Conservation (phyloP, 179 eudicot genomes). For the Beta lomatogona region DNA sequence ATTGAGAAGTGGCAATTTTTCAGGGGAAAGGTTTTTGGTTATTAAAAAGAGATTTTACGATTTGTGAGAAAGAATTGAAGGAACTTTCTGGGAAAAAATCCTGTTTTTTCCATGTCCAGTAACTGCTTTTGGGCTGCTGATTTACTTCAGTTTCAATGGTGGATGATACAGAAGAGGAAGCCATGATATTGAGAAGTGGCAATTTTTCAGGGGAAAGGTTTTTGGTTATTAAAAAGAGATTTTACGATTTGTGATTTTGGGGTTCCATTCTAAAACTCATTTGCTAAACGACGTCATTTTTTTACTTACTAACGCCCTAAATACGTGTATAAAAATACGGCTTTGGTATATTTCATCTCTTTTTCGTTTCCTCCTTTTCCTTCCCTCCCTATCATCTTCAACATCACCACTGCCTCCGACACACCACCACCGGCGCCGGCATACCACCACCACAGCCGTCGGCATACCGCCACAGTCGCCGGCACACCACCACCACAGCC, state of each 20-base stretch:
- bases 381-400: too few relatives aligned
- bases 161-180: background rate
- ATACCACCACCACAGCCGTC: too few relatives aligned
- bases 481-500: too few relatives aligned
- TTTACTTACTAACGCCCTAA: too few relatives aligned
- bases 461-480: too few relatives aligned
- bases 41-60: slow-evolving; percentile 52
- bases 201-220: background rate
- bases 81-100: slow-evolving; percentile 81
- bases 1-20: slow-evolving; percentile 17
- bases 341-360: too few relatives aligned
- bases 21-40: background rate
- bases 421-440: too few relatives aligned
- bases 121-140: slow-evolving; percentile 20
- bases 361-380: too few relatives aligned
- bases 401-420: too few relatives aligned
- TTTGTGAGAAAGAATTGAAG: slow-evolving; percentile 45
- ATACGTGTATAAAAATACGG: too few relatives aligned
- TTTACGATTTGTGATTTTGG: background rate
- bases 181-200: slow-evolving; percentile 22
- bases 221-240: background rate
- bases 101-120: slow-evolving; percentile 64
- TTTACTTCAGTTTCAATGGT: background rate
- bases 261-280: too few relatives aligned
- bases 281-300: too few relatives aligned